These are phyloP conservation scores for Tolypocladium nubicola DNA, from an alignment of 2,329 filamentous ascomycete genomes.

Conservation along the genomic window DNA sequence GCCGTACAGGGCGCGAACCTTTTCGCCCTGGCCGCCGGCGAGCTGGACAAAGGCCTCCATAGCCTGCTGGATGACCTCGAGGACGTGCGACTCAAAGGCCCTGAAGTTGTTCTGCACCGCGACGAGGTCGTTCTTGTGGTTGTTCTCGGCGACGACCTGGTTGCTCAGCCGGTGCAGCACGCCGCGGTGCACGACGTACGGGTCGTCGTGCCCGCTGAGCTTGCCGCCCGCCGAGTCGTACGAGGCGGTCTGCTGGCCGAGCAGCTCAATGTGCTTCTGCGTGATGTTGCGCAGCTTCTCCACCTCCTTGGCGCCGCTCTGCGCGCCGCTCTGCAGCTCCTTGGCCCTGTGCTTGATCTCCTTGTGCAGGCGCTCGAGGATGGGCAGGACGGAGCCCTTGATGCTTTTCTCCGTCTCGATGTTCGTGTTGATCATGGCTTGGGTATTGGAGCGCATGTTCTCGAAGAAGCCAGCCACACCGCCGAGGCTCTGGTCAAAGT, in stretches of 20 bases:
- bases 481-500: slow-evolving; percentile 85
- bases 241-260: slow-evolving; percentile 73
- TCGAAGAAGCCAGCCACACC: slow-evolving; percentile 87
- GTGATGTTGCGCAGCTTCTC: slow-evolving; percentile 78
- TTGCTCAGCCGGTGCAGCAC: slow-evolving; percentile 77
- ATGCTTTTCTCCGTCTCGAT: slow-evolving; percentile 85
- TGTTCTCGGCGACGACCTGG: slow-evolving; percentile 92
- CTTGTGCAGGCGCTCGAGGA: slow-evolving; percentile 82
- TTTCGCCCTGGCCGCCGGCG: slow-evolving; percentile 70
- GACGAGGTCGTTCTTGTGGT: slow-evolving; percentile 84
- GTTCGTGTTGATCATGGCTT: slow-evolving; percentile 82
- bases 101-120: slow-evolving; percentile 85
- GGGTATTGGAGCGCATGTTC: slow-evolving; percentile 85
- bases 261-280: slow-evolving; percentile 92
- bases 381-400: slow-evolving; percentile 74
- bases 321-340: slow-evolving; percentile 70
- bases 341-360: slow-evolving; percentile 97
- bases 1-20: slow-evolving; percentile 66
- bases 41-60: slow-evolving; percentile 77
- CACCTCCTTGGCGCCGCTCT: slow-evolving; percentile 80
- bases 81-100: slow-evolving; percentile 75
- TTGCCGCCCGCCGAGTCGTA: slow-evolving; percentile 69
- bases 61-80: slow-evolving; percentile 72
- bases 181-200: slow-evolving; percentile 76
- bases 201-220: slow-evolving; percentile 65